phyloP scores from a whole-genome alignment of 2,329 filamentous ascomycete genomes.

The Boeremia exigua region DNA sequence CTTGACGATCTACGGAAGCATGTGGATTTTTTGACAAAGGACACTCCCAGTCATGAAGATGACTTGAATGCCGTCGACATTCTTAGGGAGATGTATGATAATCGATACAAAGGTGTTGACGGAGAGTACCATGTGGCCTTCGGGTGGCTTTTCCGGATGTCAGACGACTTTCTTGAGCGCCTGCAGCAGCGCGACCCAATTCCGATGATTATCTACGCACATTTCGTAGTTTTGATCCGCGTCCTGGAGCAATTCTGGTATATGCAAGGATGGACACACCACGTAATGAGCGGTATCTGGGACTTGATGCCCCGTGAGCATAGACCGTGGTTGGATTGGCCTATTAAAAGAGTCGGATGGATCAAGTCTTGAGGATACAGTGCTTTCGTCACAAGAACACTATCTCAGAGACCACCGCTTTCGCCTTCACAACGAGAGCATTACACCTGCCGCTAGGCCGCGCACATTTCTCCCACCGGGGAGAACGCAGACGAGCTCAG shows the following conservation, averaged over 20 bases:
- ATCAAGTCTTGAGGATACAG: slow-evolving; percentile 24
- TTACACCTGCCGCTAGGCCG: background rate
- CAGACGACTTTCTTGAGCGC: slow-evolving; percentile 30
- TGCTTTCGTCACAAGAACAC: background rate
- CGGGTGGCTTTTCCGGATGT: slow-evolving; percentile 35
- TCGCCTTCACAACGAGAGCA: too few species aligned
- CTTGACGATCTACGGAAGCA: slow-evolving; percentile 27
- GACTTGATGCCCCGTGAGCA: slow-evolving; percentile 26
- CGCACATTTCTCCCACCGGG: background rate
- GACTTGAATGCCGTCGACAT: slow-evolving; percentile 22
- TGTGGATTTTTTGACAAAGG: slow-evolving; percentile 9
- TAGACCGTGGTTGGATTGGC: slow-evolving; percentile 32
- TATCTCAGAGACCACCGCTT: too few species aligned
- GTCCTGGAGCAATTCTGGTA: slow-evolving; percentile 41
- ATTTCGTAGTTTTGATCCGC: slow-evolving; percentile 35
- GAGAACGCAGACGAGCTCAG: slow-evolving; percentile 1
- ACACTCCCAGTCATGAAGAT: slow-evolving; percentile 1
- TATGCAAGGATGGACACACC: slow-evolving; percentile 39
- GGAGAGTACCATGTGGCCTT: slow-evolving; percentile 36
- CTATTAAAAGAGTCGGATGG: slow-evolving; percentile 31
- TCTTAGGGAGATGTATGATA: slow-evolving; percentile 28
- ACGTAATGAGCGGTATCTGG: slow-evolving; percentile 36
- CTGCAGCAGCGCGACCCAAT: slow-evolving; percentile 30
- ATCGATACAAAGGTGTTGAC: slow-evolving; percentile 31
- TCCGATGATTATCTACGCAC: slow-evolving; percentile 33